phyloP scores from a whole-genome alignment of 2,329 filamentous ascomycete genomes.

The Botryotinia globosa region DNA sequence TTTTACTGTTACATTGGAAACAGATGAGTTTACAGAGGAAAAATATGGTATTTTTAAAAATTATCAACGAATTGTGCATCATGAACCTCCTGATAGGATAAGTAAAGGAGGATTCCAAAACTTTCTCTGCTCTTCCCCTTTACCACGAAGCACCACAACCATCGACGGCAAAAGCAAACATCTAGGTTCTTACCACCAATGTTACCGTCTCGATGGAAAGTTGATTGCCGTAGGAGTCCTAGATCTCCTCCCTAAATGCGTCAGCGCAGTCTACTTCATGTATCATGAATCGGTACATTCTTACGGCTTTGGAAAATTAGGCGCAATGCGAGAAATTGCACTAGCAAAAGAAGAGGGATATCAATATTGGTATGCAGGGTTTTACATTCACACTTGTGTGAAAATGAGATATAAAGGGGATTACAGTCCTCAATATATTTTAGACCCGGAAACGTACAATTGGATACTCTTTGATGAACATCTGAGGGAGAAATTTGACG shows the following conservation, averaged over 20 bases:
- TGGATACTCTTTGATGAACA: slow-evolving; percentile 58
- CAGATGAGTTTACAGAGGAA: slow-evolving; percentile 68
- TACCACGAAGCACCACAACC: slow-evolving; percentile 47
- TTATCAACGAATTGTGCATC: slow-evolving; percentile 72
- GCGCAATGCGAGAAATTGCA: slow-evolving; percentile 69
- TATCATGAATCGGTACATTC: slow-evolving; percentile 73
- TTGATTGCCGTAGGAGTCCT: slow-evolving; percentile 75
- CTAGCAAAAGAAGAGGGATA: slow-evolving; percentile 68
- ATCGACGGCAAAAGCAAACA: slow-evolving; percentile 52
- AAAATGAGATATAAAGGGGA: slow-evolving; percentile 88
- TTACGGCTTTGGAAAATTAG: slow-evolving; percentile 71
- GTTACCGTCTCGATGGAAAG: slow-evolving; percentile 73
- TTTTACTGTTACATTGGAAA: slow-evolving; percentile 68
- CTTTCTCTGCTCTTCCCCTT: slow-evolving; percentile 71
- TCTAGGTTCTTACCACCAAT: slow-evolving; percentile 77
- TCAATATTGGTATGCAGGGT: slow-evolving; percentile 78
- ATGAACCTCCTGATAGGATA: slow-evolving; percentile 60
- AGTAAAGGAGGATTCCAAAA: slow-evolving; percentile 60
- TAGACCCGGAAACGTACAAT: slow-evolving; percentile 63
- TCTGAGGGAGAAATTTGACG: slow-evolving; percentile 49
- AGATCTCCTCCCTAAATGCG: slow-evolving; percentile 71
- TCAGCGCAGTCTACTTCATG: slow-evolving; percentile 81
- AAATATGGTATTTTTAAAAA: slow-evolving; percentile 72
- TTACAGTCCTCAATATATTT: slow-evolving; percentile 69
- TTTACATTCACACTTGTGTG: slow-evolving; percentile 75